Evolutionary conservation across 2,329 filamentous ascomycete genomes (phyloP), one percentile per base, ranked within the genome.

Genomic region (Botrytis fragariae): DNA sequence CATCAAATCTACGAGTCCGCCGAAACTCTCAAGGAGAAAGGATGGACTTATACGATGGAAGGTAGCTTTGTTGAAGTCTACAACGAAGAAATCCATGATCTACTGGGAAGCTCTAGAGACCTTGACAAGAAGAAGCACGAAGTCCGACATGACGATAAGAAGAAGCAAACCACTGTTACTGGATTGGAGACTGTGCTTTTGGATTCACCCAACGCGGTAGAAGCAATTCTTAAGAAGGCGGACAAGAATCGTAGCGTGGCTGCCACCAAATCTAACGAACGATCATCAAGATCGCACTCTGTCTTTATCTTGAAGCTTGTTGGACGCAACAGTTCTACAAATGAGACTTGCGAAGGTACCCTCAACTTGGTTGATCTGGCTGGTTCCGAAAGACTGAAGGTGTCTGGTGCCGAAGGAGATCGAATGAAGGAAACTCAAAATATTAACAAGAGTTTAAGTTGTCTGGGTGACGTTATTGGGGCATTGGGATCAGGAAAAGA

Each of bases 31-130:
- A 91, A 92, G 81, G 93, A 95, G 77, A 97, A 98, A 81, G 96
- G 95, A 37, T 99, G 96, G 96, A 88, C 87, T 59, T 99, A 99
- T 83, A 92, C 88, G 0, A 97, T 99, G 90, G 93, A 97, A 81
- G 96, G 96, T 10, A 95, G 91, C 72, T 99, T 99, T 80, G 90
- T 98, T 22, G 96, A 99, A 81, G 96, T 99, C 9, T 99, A 99
- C 88, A 98, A 99, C 76, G 96, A 99, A 81, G 96, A 97, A 75
- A 87, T 99, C 76, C 94, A 98, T 81, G 96, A 99, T 81, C 84
- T 99, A 22, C 88, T 99, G 5, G 91, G 91, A 20, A 88, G 87
- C 72, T 89, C 91, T 0, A 90, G 92, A 72, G 87, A 91, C 32
- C 87, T 94, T 69, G 89, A 91, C 75, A 93, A 92, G 83, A 93